A percentile compares a stretch with the other conserved stretches of the same genome.
Evolutionary conservation across 805 yeast species (phyloP).

Genomic region (Candida caryicola): DNA sequence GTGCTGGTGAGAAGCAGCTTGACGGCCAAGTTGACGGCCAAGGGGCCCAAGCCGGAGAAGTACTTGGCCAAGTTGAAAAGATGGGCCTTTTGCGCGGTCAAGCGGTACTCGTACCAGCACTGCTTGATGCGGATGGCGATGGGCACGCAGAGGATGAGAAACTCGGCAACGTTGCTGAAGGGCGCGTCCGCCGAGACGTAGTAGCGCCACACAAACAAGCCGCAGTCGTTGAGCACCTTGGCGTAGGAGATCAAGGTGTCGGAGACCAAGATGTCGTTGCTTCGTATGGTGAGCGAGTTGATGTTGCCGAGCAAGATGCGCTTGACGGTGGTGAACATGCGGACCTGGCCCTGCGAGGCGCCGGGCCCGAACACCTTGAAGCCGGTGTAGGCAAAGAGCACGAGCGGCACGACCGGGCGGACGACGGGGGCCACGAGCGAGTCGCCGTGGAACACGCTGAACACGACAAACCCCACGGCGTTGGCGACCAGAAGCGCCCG

Average conservation of each 20-base stretch:
- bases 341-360: conserved; percentile 21
- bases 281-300: conserved; percentile 52
- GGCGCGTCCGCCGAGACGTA: conserved; percentile 30
- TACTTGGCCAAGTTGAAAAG: conserved; percentile 76
- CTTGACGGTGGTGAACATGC: conserved; percentile 48
- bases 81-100: conserved; percentile 52
- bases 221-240: conserved; percentile 70
- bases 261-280: conserved; percentile 77
- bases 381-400: conserved; percentile 15
- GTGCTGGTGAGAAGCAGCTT: conserved; percentile 11
- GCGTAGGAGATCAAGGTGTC: conserved; percentile 84
- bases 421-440: conserved; percentile 1
- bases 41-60: conserved; percentile 50
- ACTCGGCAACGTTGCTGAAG: conserved; percentile 31
- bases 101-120: conserved; percentile 66
- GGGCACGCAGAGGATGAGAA: conserved; percentile 50
- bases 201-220: conserved; percentile 49
- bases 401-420: conserved; percentile 28
- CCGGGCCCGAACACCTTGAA: conserved; percentile 31
- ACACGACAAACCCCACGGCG: conserved; percentile 22
- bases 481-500: conserved; percentile 23
- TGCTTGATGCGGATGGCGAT: conserved; percentile 75
- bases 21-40: conserved; percentile 25
- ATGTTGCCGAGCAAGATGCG: conserved; percentile 60
- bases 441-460: conserved; percentile 8